Evolutionary conservation across 2,329 filamentous ascomycete species (phyloP).

Genomic region (Fusarium protoensiforme): DNA sequence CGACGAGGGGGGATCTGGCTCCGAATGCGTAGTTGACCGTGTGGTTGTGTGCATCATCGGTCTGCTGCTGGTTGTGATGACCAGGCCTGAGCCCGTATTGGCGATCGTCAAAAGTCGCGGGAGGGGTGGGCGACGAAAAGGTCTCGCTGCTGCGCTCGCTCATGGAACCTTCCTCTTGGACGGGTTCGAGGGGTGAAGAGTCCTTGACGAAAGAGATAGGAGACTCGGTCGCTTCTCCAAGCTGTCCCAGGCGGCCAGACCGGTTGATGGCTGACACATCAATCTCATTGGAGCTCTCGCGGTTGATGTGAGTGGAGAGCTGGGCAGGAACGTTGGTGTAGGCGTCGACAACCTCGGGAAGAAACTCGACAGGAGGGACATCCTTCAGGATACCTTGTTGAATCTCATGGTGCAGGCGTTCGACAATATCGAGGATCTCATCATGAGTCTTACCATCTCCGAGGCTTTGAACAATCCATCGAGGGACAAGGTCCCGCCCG

Average conservation of each 20-base stretch:
- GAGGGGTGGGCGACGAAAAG: conserved; percentile 22
- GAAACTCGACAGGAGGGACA: conserved; percentile 69
- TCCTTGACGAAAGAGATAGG: conserved; percentile 38
- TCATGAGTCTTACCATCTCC: conserved; percentile 59
- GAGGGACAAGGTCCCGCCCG: conserved; percentile 36
- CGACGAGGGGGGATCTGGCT: conserved; percentile 11
- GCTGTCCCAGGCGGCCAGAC: conserved; percentile 10
- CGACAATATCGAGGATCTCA: conserved; percentile 60
- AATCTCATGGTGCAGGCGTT: conserved; percentile 58
- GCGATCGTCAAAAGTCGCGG: conserved; percentile 20
- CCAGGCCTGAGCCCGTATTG: conserved; percentile 3
- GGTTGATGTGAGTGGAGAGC: conserved; percentile 14
- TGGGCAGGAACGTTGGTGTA: conserved; percentile 35
- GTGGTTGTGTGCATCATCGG: conserved; percentile 5
- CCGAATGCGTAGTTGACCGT: conserved; percentile 8
- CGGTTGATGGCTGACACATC: conserved; percentile 17
- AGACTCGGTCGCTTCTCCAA: conserved; percentile 34
- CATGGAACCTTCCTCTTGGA: conserved; percentile 36
- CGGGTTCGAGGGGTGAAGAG: conserved; percentile 39
- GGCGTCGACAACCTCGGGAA: conserved; percentile 63
- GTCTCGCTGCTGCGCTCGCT: conserved; percentile 22
- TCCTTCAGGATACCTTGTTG: conserved; percentile 53
- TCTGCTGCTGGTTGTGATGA: conserved; percentile 20
- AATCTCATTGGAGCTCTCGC: conserved; percentile 20
- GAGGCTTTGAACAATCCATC: conserved; percentile 61